These are phyloP conservation scores for Malassezia yamatoensis DNA, from an alignment of 1,284 basidiomycete genomes.

Conservation along the genomic window DNA sequence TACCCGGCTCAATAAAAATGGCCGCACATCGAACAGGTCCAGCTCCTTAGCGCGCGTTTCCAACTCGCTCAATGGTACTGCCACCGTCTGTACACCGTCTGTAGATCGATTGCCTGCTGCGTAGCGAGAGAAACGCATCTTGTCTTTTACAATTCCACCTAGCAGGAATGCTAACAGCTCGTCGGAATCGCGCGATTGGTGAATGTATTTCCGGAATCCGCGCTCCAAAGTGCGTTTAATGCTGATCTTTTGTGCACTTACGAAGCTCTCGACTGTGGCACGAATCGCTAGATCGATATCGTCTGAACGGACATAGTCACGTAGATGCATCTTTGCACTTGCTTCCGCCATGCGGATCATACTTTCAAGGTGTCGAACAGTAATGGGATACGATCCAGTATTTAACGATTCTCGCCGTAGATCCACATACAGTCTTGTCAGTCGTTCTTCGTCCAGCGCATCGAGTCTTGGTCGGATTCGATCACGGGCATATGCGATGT, in stretches of 20 bases:
- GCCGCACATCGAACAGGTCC: slow-evolving; percentile 78
- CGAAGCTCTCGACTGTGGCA: slow-evolving; percentile 86
- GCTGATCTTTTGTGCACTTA: slow-evolving; percentile 91
- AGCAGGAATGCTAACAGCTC: slow-evolving; percentile 89
- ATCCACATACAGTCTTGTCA: slow-evolving; percentile 89
- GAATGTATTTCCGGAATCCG: slow-evolving; percentile 85
- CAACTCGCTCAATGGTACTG: slow-evolving; percentile 39
- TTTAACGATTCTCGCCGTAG: slow-evolving; percentile 88
- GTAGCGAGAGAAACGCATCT: slow-evolving; percentile 59
- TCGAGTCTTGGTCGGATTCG: slow-evolving; percentile 82
- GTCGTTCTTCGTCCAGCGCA: slow-evolving; percentile 89
- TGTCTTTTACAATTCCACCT: slow-evolving; percentile 88
- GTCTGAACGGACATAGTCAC: slow-evolving; percentile 88
- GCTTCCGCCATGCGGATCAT: slow-evolving; percentile 99
- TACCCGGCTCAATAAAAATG: slow-evolving; percentile 73
- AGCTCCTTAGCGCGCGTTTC: slow-evolving; percentile 68
- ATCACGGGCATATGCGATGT: slow-evolving; percentile 97
- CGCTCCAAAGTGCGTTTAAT: slow-evolving; percentile 95
- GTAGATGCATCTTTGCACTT: slow-evolving; percentile 92
- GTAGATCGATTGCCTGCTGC: slow-evolving; percentile 7
- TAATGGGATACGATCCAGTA: slow-evolving; percentile 95
- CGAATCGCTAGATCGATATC: slow-evolving; percentile 96
- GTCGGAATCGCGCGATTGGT: slow-evolving; percentile 82
- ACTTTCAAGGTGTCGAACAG: slow-evolving; percentile 90
- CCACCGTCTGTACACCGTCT: slow-evolving; percentile 20